Conservation (phyloP, 257 asterid species). For the Rehmannia glutinosa region DNA sequence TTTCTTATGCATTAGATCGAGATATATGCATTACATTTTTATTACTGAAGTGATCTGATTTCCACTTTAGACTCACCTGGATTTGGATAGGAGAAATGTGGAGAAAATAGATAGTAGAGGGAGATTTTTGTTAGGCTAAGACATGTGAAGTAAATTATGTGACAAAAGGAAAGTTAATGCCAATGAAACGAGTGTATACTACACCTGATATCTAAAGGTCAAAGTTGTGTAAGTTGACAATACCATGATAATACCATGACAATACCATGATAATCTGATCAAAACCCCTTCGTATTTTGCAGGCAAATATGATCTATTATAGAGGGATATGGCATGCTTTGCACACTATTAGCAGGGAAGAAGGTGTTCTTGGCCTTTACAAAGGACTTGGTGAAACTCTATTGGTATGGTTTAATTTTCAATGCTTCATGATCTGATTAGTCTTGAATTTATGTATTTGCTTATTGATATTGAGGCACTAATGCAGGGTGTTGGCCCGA, state of each 20-base stretch:
- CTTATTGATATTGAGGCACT: slow-evolving; percentile 19
- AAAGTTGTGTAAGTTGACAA: background rate
- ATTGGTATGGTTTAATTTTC: slow-evolving; percentile 43
- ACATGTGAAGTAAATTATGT: no score
- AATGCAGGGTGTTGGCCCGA: slow-evolving; percentile 82
- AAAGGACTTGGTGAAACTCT: slow-evolving; percentile 87
- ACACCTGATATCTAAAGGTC: background rate
- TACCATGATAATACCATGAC: no score
- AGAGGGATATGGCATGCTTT: slow-evolving; percentile 74
- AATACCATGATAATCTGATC: slow-evolving; percentile 9
- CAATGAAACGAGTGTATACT: no score
- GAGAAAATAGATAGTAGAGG: no score
- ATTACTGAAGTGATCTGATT: background rate
- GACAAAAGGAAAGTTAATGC: no score
- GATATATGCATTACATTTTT: background rate
- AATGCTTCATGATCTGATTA: background rate
- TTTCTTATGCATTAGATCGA: no score
- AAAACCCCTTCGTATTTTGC: slow-evolving; percentile 27
- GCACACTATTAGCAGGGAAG: slow-evolving; percentile 68
- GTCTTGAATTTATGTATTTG: slow-evolving; percentile 7
- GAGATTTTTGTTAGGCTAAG: no score
- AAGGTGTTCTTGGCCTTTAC: slow-evolving; percentile 66
- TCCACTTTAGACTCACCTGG: background rate
- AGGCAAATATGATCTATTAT: slow-evolving; percentile 62
- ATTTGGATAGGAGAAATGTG: background rate